A percentile compares a stretch with the other conserved stretches of the same genome.
Conservation (phyloP, 768 basidiomycete genomes). For the Collybia sp. region DNA sequence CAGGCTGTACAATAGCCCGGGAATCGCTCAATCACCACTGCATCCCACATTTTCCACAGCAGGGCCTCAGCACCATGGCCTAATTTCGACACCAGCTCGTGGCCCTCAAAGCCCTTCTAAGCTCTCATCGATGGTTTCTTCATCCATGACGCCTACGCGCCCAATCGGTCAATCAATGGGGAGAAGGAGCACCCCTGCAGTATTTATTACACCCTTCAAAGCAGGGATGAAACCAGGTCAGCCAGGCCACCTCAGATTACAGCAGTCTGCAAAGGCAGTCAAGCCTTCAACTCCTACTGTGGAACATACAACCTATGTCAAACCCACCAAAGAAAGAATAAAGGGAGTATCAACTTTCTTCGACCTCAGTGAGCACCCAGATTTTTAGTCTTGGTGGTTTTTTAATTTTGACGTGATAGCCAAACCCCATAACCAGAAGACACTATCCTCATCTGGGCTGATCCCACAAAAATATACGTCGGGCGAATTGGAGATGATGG, state of each 20-base stretch:
- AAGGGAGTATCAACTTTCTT: constrained; percentile 26
- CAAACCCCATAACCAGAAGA: constrained; percentile 30
- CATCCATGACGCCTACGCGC: constrained; percentile 8
- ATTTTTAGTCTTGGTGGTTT: not conserved
- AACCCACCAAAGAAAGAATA: constrained; percentile 5
- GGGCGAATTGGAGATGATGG: constrained; percentile 41
- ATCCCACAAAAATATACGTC: constrained; percentile 40
- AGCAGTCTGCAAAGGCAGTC: constrained; percentile 14
- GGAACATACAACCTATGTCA: constrained; percentile 4
- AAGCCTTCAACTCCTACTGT: constrained; percentile 5
- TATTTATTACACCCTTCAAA: constrained; percentile 67
- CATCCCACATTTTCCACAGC: constrained; percentile 7
- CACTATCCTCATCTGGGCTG: constrained; percentile 45
- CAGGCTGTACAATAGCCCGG: no score
- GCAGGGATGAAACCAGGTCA: constrained; percentile 41
- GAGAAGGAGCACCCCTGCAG: constrained; percentile 25
- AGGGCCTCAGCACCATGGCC: constrained; percentile 28
- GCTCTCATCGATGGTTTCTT: not conserved
- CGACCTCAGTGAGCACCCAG: constrained; percentile 34
- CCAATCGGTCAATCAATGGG: constrained; percentile 3
- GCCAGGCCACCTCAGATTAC: constrained; percentile 26
- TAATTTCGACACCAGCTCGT: constrained; percentile 5
- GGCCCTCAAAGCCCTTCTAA: not conserved
- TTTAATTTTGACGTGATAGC: constrained; percentile 14
- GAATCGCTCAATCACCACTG: not conserved